Evolutionary conservation across 164 flowering plant genomes (phyloP).

Genomic region (Sextonia rubra): DNA sequence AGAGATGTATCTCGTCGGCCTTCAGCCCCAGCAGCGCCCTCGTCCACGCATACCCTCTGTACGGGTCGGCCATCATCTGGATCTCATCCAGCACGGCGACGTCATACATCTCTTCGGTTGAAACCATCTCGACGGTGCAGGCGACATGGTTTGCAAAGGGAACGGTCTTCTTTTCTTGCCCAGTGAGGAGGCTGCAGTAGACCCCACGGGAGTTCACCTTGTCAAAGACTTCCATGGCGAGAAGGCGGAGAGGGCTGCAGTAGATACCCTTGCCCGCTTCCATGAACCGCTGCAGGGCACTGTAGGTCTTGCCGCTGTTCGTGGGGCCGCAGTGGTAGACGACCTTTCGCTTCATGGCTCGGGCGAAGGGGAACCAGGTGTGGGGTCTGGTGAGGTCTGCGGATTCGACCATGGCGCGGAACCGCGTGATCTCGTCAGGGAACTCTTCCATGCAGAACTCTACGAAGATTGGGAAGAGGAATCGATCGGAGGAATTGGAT

Average conservation of each 20-base stretch:
- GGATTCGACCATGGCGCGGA: slow-evolving; percentile 48
- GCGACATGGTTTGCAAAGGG: slow-evolving; percentile 81
- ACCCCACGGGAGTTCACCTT: slow-evolving; percentile 77
- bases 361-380: slow-evolving; percentile 92
- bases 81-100: slow-evolving; percentile 94
- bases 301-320: slow-evolving; percentile 91
- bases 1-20: slow-evolving; percentile 93
- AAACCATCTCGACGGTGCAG: slow-evolving; percentile 94
- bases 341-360: slow-evolving; percentile 87
- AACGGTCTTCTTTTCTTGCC: slow-evolving; percentile 80
- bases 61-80: slow-evolving; percentile 86
- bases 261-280: slow-evolving; percentile 81
- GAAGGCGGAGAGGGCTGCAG: slow-evolving; percentile 85
- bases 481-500: slow-evolving; percentile 44
- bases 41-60: slow-evolving; percentile 92
- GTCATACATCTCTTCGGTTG: slow-evolving; percentile 70
- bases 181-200: slow-evolving; percentile 84
- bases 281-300: slow-evolving; percentile 84
- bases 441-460: slow-evolving; percentile 80
- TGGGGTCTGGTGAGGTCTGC: slow-evolving; percentile 91
- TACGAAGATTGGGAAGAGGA: slow-evolving; percentile 76
- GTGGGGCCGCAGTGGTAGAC: slow-evolving; percentile 95
- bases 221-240: slow-evolving; percentile 97
- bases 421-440: slow-evolving; percentile 74
- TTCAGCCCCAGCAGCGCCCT: slow-evolving; percentile 83